A percentile compares a stretch with the other conserved stretches of the same genome.
phyloP scores from a whole-genome alignment of 139 green algal genomes.

The Volvox reticuliferus region DNA sequence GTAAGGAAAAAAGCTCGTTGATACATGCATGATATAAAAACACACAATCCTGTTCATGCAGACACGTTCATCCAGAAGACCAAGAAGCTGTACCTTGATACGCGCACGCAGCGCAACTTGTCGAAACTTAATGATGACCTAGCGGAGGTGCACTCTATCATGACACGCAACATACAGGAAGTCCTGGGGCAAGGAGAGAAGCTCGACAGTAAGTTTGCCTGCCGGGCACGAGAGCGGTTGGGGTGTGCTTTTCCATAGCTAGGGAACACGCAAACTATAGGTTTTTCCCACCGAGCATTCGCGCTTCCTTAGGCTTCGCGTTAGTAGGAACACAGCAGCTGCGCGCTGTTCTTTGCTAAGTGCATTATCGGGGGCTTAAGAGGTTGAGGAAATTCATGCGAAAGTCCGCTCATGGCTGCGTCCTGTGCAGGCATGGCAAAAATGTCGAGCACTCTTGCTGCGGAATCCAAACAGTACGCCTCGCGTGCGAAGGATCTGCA shows the following conservation, averaged over 20 bases:
- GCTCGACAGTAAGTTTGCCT: constrained; percentile 88
- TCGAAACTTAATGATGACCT: constrained; percentile 91
- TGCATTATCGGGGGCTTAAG: too few species aligned
- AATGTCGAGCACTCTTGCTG: constrained; percentile 84
- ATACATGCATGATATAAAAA: too few species aligned
- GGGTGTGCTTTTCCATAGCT: constrained; percentile 61
- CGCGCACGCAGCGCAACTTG: constrained; percentile 98
- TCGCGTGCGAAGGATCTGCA: constrained; percentile 91
- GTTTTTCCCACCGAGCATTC: too few species aligned
- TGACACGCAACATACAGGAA: constrained; percentile 99
- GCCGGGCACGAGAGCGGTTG: constrained; percentile 89
- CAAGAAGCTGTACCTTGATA: constrained; percentile 98
- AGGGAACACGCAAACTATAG: too few species aligned
- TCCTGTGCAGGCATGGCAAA: constrained; percentile 82
- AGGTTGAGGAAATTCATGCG: too few species aligned
- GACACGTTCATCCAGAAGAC: constrained; percentile 99
- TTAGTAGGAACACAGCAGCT: too few species aligned
- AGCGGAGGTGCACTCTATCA: constrained; percentile 95
- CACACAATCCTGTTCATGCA: constrained; percentile 53
- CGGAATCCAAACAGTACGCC: constrained; percentile 91
- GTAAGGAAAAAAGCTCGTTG: too few species aligned
- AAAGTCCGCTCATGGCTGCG: not conserved
- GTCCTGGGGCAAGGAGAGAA: constrained; percentile 96
- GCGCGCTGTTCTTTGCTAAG: too few species aligned
- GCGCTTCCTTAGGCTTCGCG: too few species aligned